Evolutionary conservation across 345 rosid species (phyloP), one percentile per base, ranked within the genome.

Genomic region (Nephelium lappaceum): DNA sequence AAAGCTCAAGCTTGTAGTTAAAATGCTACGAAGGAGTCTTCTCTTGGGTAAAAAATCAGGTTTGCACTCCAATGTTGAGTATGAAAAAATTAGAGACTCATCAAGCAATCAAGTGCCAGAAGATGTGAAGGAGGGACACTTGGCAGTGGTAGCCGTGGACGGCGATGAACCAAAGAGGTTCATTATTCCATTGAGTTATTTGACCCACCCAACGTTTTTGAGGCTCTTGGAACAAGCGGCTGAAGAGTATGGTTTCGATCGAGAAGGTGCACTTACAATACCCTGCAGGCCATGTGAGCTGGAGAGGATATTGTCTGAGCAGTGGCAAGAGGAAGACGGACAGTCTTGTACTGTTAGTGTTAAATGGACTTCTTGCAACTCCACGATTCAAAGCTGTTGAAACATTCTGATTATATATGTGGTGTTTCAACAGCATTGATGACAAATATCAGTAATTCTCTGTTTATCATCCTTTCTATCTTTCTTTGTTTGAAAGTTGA

Each of bases 41-140:
- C n/a, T 49, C 0, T 72, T 78, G 19, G 76, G 79, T 0, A 80
- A 67, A 74, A 85, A 67, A n/a, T n/a, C n/a, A n/a, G n/a, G n/a
- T n/a, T n/a, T n/a, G n/a, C n/a, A n/a, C n/a, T n/a, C n/a, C n/a
- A n/a, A n/a, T n/a, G n/a, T n/a, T n/a, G n/a, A n/a, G n/a, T n/a
- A n/a, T n/a, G n/a, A n/a, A n/a, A n/a, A n/a, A n/a, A n/a, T n/a
- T n/a, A n/a, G n/a, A n/a, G n/a, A n/a, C n/a, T n/a, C n/a, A n/a
- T n/a, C n/a, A n/a, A n/a, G n/a, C 24, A 65, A 25, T 57, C n/a
- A 55, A 16, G 90, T 89, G 66, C 95, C 95, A 0, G 83, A 87
- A 73, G 97, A 93, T 71, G 95, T 93, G 23, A 91, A 91, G 74
- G 89, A 89, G 86, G 93, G 95, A 21, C 95, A 93, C 64, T 87